These are phyloP conservation scores for Colletotrichum brevisporum DNA, from an alignment of 2,329 filamentous ascomycete species.

Conservation along the genomic window DNA sequence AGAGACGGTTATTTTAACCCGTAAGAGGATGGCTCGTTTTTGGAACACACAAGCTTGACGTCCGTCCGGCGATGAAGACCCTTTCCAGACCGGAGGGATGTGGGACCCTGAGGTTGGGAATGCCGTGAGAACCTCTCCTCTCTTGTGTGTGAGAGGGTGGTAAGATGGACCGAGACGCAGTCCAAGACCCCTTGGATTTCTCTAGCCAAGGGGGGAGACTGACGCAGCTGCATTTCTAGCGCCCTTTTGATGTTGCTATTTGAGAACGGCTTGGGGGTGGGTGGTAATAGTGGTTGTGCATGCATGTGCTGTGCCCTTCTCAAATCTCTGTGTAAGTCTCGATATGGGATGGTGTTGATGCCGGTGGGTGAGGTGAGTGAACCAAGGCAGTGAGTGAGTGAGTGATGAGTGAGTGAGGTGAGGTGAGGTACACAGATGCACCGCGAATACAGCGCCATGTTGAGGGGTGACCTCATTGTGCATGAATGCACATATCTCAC, in stretches of 20 bases:
- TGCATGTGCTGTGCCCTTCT: background rate
- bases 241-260: constrained; percentile 12
- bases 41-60: too few relatives aligned
- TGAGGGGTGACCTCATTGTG: constrained; percentile 31
- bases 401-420: background rate
- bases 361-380: constrained; percentile 33
- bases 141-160: background rate
- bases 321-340: background rate
- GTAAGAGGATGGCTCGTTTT: too few relatives aligned
- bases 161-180: background rate
- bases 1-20: too few relatives aligned
- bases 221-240: constrained; percentile 14
- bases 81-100: too few relatives aligned
- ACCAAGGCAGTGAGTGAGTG: too few relatives aligned
- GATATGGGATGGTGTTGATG: constrained; percentile 8
- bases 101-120: constrained; percentile 18
- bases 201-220: background rate
- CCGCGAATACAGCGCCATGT: background rate
- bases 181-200: background rate
- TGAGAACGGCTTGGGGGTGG: background rate
- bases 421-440: background rate
- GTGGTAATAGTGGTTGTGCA: background rate
- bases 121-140: constrained; percentile 1
- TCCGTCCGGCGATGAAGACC: too few relatives aligned
- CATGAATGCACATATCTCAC: constrained; percentile 8